A percentile compares a stretch with the other conserved stretches of the same genome.
phyloP scores from a whole-genome alignment of 345 rosid species.

The Balakata baccata region DNA sequence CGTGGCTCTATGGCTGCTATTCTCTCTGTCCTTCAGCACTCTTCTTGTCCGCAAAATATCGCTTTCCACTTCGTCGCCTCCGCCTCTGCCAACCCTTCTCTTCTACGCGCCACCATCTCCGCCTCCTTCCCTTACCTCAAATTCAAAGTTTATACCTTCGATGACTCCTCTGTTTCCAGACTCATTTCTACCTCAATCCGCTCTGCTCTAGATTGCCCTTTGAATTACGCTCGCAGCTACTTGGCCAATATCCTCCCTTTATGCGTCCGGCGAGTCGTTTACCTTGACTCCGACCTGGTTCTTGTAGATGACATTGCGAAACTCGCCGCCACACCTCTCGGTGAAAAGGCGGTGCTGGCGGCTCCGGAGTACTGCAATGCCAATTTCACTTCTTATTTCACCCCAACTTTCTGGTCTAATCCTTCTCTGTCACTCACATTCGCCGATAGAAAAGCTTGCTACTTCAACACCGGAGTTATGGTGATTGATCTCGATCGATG shows the following conservation, averaged over 20 bases:
- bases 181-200: constrained; percentile 88
- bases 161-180: constrained; percentile 56
- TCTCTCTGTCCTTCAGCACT: constrained; percentile 80
- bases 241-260: constrained; percentile 65
- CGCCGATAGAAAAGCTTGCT: constrained; percentile 60
- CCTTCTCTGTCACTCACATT: constrained; percentile 63
- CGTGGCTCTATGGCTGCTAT: constrained; percentile 95
- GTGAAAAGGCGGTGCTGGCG: constrained; percentile 53
- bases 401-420: constrained; percentile 66
- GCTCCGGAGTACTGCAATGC: constrained; percentile 97
- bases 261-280: constrained; percentile 75
- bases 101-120: constrained; percentile 57
- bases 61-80: constrained; percentile 81
- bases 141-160: constrained; percentile 61
- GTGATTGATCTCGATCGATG: constrained; percentile 82
- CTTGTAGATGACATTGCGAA: constrained; percentile 87
- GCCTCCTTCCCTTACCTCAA: constrained; percentile 81
- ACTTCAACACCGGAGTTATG: constrained; percentile 90
- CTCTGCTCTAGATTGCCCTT: constrained; percentile 78
- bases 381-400: constrained; percentile 79
- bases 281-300: constrained; percentile 84
- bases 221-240: constrained; percentile 91
- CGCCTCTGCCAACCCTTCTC: constrained; percentile 48
- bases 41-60: constrained; percentile 78
- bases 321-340: constrained; percentile 65